Base-by-base conservation (phyloP, 2,329 filamentous ascomycete species). In the Decorospora gaudefroyi region DNA sequence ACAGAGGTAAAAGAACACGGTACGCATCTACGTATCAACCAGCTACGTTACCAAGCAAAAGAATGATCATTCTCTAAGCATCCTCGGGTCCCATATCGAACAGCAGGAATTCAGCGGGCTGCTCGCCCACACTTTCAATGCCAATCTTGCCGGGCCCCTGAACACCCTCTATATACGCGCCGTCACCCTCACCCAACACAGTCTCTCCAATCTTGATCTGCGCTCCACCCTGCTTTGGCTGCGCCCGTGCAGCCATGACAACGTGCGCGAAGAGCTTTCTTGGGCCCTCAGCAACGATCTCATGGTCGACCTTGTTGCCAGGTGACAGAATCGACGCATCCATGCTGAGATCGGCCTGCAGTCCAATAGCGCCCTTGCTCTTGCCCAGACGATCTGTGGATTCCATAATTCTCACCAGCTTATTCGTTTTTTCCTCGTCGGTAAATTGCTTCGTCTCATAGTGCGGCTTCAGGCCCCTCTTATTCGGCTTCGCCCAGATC, bases 281-380 rank as follows among this genome's bases (percentile, higher is more conserved):
- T 42, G 76, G 73, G 2, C 83, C 79, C 60, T 82, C 70, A 3
- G 71, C 84, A 8, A 90, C 90, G 13, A 92, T 74, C 6, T 77
- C 82, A 81, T 90, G 93, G 58, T 81, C 78, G 46, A 92, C 91
- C 28, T 72, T 78, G 62, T 77, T 77, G 18, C 79, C 78, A 0
- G 87, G 83, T 6, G 76, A 78, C 42, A 95, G 80, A 42, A 95
- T 83, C 5, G 84, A 85, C 0, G 89, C 89, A 23, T 81, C 83
- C 88, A 95, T 93, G 48, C 86, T 83, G 36, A 95, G 79, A 72
- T 95, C 89, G 8, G 89, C 86, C 65, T 95, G 87, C 42, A 95
- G 85, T 6, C 88, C 87, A 52, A 95, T 95, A 0, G 83, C 53
- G 1, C 78, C 78, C 63, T 92, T 87, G 57, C 86, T 78, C 1